Percentiles rank a stretch among this genome's conserved stretches.
Evolutionary conservation across 106 monocot genomes (phyloP).

Genomic region (Dendrobium huoshanense): DNA sequence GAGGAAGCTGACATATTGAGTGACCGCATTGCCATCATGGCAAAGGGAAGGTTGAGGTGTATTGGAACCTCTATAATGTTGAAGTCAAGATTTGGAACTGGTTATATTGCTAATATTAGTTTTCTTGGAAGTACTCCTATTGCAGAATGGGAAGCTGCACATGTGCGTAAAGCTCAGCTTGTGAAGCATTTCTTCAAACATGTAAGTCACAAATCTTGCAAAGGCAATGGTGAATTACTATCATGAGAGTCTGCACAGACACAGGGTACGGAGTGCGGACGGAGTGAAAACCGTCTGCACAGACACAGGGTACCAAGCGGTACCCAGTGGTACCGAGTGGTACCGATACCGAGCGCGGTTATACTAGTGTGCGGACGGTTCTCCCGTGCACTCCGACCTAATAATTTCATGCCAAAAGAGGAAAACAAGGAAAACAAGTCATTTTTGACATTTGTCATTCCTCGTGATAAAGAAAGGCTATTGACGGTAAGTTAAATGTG

Average conservation of each 20-base stretch:
- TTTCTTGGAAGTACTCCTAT: constrained; percentile 29
- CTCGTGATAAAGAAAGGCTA: constrained; percentile 73
- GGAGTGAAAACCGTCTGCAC: too few species aligned
- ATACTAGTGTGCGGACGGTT: too few species aligned
- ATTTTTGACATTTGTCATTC: constrained; percentile 82
- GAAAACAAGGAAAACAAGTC: constrained; percentile 71
- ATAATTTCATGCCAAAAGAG: constrained; percentile 81
- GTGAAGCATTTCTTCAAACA: constrained; percentile 80
- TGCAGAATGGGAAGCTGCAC: neutral
- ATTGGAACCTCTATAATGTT: constrained; percentile 79
- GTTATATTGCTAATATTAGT: constrained; percentile 75
- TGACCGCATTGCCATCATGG: constrained; percentile 93
- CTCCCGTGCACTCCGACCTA: too few species aligned
- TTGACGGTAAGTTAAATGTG: constrained; percentile 41
- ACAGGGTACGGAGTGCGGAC: too few species aligned
- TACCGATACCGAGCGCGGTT: too few species aligned
- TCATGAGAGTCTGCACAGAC: neutral
- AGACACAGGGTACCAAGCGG: too few species aligned
- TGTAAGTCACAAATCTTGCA: constrained; percentile 22
- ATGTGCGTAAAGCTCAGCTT: constrained; percentile 21
- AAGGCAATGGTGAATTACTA: neutral
- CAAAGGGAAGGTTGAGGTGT: constrained; percentile 85
- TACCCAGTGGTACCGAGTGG: too few species aligned
- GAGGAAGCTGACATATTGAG: constrained; percentile 93
- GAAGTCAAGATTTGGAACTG: constrained; percentile 77